Conservation (phyloP, 148 eudicot species). For the Rhododendron henanense region DNA sequence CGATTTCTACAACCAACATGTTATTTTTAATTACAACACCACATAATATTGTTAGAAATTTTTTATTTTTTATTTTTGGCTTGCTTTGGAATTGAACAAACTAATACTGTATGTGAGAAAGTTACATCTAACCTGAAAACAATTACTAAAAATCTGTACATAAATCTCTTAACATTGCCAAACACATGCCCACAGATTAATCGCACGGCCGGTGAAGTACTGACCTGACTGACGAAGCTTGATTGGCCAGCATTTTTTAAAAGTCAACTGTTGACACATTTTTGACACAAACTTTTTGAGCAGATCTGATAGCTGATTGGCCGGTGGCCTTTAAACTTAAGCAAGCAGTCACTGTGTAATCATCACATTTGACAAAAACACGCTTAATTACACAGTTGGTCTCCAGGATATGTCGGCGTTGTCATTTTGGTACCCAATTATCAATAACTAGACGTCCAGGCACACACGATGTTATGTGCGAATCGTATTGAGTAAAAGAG, state of each 20-base stretch:
- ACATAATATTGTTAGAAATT: neutral
- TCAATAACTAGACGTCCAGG: neutral
- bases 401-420: neutral
- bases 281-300: neutral
- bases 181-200: neutral
- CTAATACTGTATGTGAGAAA: neutral
- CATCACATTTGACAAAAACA: neutral
- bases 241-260: neutral
- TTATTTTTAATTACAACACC: too few relatives aligned
- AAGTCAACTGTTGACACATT: neutral
- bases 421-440: neutral
- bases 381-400: neutral
- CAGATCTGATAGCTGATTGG: neutral
- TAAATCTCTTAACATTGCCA: neutral
- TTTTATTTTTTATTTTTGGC: neutral
- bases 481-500: too few relatives aligned
- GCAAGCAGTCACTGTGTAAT: neutral
- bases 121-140: neutral
- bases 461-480: too few relatives aligned
- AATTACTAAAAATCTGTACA: neutral
- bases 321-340: neutral
- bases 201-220: neutral
- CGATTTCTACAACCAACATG: neutral
- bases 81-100: slow-evolving; percentile 2
- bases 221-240: neutral